Base-by-base conservation (phyloP, 306 rosid genomes). In the Cyclanthera cordifolia region DNA sequence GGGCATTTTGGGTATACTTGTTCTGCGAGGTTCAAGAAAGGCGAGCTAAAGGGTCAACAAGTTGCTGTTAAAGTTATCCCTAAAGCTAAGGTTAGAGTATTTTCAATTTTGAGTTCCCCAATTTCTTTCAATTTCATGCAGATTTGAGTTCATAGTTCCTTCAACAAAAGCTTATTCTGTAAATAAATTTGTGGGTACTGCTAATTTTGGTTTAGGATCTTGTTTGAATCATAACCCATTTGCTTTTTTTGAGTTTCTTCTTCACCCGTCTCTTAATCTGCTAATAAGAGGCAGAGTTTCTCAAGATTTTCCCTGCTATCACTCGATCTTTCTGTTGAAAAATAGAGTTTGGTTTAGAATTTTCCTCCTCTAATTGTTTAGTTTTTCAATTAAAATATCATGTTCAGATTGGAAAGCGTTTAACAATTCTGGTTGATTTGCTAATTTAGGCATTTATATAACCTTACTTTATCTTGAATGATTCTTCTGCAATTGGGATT, bases 1-100 rank as follows among this genome's bases (percentile, higher is more conserved):
- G 99, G 99, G 79, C 99, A 94, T 88, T 94, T 94, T 84, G 99
- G 99, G 82, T 94, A 94, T 80, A 94, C 99, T 79, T 94, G 96
- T 75, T 83, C 97, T 76, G 99, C 99, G 59, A 85, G 69, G 80
- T 90, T 83, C 85, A 94, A 90, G 81, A 94, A 90, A 79, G 99
- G 97, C 20, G 99, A 94, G 79, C 79, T 73, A 20, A 94, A 88
- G 81, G 99, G 96, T 53, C 90, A 83, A 51, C 84, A 87, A 60
- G 99, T 94, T 4, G 99, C 99, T 49, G 99, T 94, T 1, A 94
- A 94, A 79, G 91, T 90, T 72, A 94, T 94, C 45, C 88, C 95
- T 9, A 94, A 94, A 82, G 79, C 91, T 53, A 94, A 94, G 99
- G 99, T 93, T 25, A 8, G 84, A 56, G 78, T 47, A 28, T 52